Percentiles rank a stretch among this genome's conserved stretches.
phyloP scores from a whole-genome alignment of 345 rosid species.

The Moricandia arvensis region DNA sequence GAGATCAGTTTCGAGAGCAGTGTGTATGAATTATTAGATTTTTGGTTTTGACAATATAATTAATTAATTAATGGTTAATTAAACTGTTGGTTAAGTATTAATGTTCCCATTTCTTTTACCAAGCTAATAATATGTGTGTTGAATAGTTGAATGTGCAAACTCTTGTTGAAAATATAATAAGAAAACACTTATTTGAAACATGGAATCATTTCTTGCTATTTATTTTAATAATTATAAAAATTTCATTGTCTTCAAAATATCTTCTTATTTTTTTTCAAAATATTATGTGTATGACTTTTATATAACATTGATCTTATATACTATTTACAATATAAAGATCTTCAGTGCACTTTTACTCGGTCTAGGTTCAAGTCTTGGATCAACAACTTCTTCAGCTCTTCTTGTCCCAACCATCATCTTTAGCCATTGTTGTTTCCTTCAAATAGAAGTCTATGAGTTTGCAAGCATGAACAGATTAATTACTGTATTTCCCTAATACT shows the following conservation, averaged over 20 bases:
- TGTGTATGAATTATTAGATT: background rate
- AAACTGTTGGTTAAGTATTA: background rate
- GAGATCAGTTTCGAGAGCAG: background rate
- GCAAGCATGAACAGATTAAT: no score
- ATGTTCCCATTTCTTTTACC: background rate
- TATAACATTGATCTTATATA: no score
- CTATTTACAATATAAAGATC: no score
- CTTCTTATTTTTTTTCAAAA: no score
- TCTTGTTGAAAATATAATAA: background rate
- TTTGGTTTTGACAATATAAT: background rate
- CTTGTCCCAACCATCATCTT: constrained; percentile 95
- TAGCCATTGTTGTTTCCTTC: constrained; percentile 47
- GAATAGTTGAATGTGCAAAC: background rate
- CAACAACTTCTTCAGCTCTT: constrained; percentile 92
- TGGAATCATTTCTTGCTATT: background rate
- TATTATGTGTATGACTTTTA: no score
- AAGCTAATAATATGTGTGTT: background rate
- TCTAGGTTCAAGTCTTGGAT: constrained; percentile 69
- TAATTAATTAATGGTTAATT: background rate
- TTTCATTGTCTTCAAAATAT: no score
- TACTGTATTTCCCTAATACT: no score
- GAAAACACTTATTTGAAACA: no score
- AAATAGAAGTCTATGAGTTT: no score
- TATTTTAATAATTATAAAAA: no score
- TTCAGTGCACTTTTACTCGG: constrained; percentile 69